phyloP scores from a whole-genome alignment of 306 rosid genomes.

The Quercus bicolor region DNA sequence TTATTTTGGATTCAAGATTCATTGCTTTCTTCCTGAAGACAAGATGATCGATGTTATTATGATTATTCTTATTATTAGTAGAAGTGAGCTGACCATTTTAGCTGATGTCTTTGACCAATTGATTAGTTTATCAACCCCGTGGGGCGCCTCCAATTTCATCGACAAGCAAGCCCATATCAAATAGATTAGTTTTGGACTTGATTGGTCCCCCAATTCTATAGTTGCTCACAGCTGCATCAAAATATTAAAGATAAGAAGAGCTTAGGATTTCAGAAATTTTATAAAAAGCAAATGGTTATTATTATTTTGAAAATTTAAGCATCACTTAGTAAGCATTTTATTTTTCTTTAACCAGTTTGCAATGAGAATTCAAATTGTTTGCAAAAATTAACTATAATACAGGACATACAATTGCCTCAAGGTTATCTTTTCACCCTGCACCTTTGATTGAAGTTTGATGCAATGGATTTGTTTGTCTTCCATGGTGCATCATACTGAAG shows the following conservation, averaged over 20 bases:
- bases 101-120: slow-evolving; percentile 6
- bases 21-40: too few relatives aligned
- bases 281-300: background rate
- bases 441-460: slow-evolving; percentile 4
- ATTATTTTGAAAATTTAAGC: background rate
- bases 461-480: background rate
- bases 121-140: slow-evolving; percentile 70
- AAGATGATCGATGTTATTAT: too few relatives aligned
- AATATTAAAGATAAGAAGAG: background rate
- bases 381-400: background rate
- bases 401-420: background rate
- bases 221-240: background rate
- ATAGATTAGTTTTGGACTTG: slow-evolving; percentile 28
- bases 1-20: too few relatives aligned
- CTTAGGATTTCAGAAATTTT: background rate
- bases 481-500: background rate
- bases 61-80: background rate
- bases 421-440: background rate
- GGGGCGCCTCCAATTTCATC: slow-evolving; percentile 76
- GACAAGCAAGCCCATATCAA: slow-evolving; percentile 54
- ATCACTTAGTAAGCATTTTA: too few relatives aligned
- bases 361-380: background rate
- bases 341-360: slow-evolving; percentile 6
- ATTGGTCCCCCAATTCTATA: slow-evolving; percentile 27
- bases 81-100: background rate